Percentiles rank a stretch among this genome's conserved stretches.
phyloP scores from a whole-genome alignment of 148 eudicot genomes.

The Rhododendron vialii region DNA sequence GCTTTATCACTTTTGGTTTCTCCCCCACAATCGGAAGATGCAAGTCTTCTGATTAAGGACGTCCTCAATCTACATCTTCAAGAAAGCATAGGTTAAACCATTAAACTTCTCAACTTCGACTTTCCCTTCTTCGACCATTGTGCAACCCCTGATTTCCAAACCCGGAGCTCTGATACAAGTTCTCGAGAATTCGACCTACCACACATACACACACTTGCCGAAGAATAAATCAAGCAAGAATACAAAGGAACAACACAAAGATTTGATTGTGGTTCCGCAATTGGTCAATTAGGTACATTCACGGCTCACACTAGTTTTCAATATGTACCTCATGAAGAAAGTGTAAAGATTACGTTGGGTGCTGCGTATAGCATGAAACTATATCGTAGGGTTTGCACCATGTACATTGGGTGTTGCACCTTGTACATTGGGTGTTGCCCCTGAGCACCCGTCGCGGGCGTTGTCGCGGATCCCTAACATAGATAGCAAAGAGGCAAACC shows the following conservation, averaged over 20 bases:
- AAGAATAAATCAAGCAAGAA: background rate
- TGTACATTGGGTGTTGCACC: no score
- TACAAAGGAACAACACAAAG: background rate
- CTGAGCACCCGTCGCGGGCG: background rate
- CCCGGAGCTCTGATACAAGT: background rate
- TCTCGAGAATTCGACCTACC: background rate
- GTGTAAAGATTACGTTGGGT: no score
- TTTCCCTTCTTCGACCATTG: background rate
- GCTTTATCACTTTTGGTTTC: background rate
- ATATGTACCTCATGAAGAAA: background rate
- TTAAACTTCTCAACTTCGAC: background rate
- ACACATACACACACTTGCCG: background rate
- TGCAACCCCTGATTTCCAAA: background rate
- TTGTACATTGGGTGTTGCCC: background rate
- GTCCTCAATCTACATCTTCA: background rate
- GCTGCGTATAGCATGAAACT: no score
- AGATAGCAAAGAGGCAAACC: background rate
- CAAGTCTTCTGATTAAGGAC: background rate
- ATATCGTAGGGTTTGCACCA: no score
- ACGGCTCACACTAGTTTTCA: background rate
- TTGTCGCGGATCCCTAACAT: background rate
- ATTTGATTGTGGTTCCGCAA: background rate
- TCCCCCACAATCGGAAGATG: background rate
- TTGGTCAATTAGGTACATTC: background rate
- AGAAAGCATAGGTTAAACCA: background rate